A percentile compares a stretch with the other conserved stretches of the same genome.
Evolutionary conservation across 2,329 filamentous ascomycete genomes (phyloP).

Genomic region (Colletotrichum sidae): DNA sequence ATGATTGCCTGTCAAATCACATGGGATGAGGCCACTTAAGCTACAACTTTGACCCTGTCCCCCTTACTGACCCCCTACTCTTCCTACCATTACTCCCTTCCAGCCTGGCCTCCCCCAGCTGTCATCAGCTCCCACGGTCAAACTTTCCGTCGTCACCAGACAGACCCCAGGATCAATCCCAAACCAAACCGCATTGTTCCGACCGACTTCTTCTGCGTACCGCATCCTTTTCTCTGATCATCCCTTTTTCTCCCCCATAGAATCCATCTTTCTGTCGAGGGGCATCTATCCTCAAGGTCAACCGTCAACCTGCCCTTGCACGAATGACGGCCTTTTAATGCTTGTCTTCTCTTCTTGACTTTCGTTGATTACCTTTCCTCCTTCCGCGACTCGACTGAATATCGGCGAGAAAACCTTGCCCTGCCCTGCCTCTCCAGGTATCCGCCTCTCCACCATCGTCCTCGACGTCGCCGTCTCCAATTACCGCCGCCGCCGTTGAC

Average conservation of each 20-base stretch:
- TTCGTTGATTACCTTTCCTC: constrained; percentile 46
- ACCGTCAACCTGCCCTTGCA: constrained; percentile 26
- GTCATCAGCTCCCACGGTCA: constrained; percentile 36
- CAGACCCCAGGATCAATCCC: too few relatives aligned
- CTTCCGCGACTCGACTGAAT: constrained; percentile 1
- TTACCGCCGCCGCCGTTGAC: constrained; percentile 11
- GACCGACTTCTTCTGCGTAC: constrained; percentile 1
- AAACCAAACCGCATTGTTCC: constrained; percentile 22
- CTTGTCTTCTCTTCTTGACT: constrained; percentile 54
- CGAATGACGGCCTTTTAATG: constrained; percentile 53
- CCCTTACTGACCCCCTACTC: constrained; percentile 20
- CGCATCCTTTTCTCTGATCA: constrained; percentile 15
- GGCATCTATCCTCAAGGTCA: constrained; percentile 31
- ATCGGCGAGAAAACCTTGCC: constrained; percentile 7
- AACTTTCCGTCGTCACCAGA: constrained; percentile 28
- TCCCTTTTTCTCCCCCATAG: constrained; percentile 25
- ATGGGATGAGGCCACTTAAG: constrained; percentile 52
- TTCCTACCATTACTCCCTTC: constrained; percentile 30
- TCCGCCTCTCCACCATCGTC: constrained; percentile 6
- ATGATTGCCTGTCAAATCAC: constrained; percentile 34
- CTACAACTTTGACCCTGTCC: constrained; percentile 46
- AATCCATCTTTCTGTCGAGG: constrained; percentile 37
- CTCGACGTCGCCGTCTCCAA: constrained; percentile 21
- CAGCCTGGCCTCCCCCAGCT: constrained; percentile 35
- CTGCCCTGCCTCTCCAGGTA: constrained; percentile 7